Conservation (phyloP, 2,329 filamentous ascomycete genomes). For the Pyrenophora graminea region DNA sequence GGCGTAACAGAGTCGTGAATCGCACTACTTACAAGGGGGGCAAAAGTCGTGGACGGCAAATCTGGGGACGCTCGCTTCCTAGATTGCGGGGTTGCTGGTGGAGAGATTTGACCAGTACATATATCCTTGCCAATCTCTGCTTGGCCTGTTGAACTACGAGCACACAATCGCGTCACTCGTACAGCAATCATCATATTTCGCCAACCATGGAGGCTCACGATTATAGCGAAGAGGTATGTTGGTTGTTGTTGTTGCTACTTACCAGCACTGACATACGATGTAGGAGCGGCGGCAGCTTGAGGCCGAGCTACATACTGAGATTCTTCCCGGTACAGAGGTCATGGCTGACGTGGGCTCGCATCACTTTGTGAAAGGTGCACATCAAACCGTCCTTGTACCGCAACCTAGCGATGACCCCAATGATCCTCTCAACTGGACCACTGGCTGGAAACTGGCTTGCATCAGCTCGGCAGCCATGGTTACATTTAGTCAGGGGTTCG, state of each 20-base stretch:
- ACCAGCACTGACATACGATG: background rate
- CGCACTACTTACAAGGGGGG: too few relatives aligned
- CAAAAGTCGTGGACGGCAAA: too few relatives aligned
- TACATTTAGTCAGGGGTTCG: constrained; percentile 60
- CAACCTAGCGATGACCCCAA: constrained; percentile 57
- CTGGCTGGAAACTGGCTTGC: constrained; percentile 53
- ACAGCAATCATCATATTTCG: background rate
- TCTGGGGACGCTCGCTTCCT: too few relatives aligned
- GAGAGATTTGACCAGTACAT: too few relatives aligned
- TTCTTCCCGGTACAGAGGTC: constrained; percentile 63
- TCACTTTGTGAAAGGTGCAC: constrained; percentile 63
- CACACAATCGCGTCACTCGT: background rate
- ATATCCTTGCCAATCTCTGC: background rate
- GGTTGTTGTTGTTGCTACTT: too few relatives aligned
- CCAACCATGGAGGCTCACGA: constrained; percentile 15
- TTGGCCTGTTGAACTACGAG: background rate
- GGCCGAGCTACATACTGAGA: constrained; percentile 57
- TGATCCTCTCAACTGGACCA: constrained; percentile 60
- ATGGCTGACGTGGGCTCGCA: constrained; percentile 65
- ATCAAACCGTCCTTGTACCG: constrained; percentile 56
- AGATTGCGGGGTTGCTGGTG: too few relatives aligned
- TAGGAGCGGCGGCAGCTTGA: constrained; percentile 55
- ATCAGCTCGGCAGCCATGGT: constrained; percentile 54
- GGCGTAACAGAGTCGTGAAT: too few relatives aligned
- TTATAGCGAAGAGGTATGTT: constrained; percentile 14